Conservation (phyloP, 2,329 filamentous ascomycete species). For the Orbilia ellipsospora region DNA sequence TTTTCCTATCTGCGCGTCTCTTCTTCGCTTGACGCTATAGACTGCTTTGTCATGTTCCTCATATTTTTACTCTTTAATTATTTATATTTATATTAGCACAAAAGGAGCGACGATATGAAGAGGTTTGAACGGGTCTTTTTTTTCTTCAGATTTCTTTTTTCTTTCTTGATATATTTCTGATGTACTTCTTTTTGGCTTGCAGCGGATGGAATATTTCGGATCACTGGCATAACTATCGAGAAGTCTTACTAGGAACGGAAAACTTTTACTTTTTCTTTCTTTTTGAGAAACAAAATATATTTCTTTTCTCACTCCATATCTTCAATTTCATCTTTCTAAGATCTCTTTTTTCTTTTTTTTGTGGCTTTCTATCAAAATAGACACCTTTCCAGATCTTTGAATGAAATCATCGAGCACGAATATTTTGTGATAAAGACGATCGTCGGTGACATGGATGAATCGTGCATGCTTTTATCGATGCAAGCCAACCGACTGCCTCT, state of each 20-base stretch:
- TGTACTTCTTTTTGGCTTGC: constrained; percentile 21
- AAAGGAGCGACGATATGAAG: constrained; percentile 56
- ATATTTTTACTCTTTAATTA: constrained; percentile 46
- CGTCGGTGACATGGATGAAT: not conserved
- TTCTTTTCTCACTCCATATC: constrained; percentile 4
- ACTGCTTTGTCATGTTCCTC: constrained; percentile 52
- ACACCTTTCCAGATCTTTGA: constrained; percentile 8
- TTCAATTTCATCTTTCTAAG: not conserved
- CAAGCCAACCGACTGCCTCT: constrained; percentile 3
- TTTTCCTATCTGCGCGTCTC: constrained; percentile 39
- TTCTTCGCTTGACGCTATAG: constrained; percentile 54
- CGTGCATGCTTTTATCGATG: not conserved
- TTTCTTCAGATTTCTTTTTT: constrained; percentile 56
- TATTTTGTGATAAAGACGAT: constrained; percentile 19
- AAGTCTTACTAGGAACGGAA: not conserved
- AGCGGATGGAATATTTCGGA: constrained; percentile 24
- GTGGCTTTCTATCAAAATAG: not conserved
- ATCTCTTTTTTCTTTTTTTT: not conserved
- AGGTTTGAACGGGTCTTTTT: constrained; percentile 55
- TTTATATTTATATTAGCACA: constrained; percentile 45
- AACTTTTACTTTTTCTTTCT: constrained; percentile 18
- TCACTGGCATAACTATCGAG: constrained; percentile 12
- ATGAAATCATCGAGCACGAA: constrained; percentile 4
- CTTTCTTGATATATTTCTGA: constrained; percentile 53
- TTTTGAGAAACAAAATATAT: constrained; percentile 50